Evolutionary conservation across 129 eudicot genomes (phyloP).

Genomic region (Lactuca sativa): DNA sequence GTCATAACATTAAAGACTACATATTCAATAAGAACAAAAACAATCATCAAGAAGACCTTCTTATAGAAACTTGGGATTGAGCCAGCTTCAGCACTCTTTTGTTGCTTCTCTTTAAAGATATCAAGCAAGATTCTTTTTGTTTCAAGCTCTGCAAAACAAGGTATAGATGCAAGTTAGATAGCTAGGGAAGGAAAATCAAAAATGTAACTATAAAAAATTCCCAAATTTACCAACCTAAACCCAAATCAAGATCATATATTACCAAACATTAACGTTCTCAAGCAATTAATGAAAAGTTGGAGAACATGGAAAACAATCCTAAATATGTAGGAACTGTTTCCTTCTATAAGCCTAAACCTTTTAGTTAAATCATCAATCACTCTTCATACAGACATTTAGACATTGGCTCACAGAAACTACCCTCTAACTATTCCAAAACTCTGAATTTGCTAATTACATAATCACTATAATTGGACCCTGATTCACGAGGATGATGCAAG

Average conservation of each 20-base stretch:
- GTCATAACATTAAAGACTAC: slow-evolving; percentile 5
- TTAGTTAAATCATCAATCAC: slow-evolving; percentile 1
- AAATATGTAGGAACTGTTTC: neutral
- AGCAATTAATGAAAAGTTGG: slow-evolving; percentile 1
- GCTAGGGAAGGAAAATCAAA: slow-evolving; percentile 8
- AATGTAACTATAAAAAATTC: slow-evolving; percentile 4
- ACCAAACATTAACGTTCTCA: neutral
- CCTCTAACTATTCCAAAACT: slow-evolving; percentile 8
- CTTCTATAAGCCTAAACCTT: slow-evolving; percentile 2
- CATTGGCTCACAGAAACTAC: slow-evolving; percentile 4
- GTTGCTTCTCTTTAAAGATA: slow-evolving; percentile 93
- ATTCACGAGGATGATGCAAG: slow-evolving; percentile 4
- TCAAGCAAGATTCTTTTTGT: slow-evolving; percentile 91
- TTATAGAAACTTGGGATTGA: slow-evolving; percentile 89
- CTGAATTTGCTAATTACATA: neutral
- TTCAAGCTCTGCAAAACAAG: slow-evolving; percentile 77
- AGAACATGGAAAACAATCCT: slow-evolving; percentile 2
- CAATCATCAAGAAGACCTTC: slow-evolving; percentile 52
- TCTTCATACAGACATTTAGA: neutral
- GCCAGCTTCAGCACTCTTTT: slow-evolving; percentile 88
- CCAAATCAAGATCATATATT: neutral
- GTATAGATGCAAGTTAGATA: slow-evolving; percentile 14
- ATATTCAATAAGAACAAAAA: neutral
- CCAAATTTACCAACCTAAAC: slow-evolving; percentile 4
- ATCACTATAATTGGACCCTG: neutral